Percentiles rank a stretch among this genome's conserved stretches.
Evolutionary conservation across 2,329 filamentous ascomycete species (phyloP).

Genomic region (Aspergillus fumigatus): DNA sequence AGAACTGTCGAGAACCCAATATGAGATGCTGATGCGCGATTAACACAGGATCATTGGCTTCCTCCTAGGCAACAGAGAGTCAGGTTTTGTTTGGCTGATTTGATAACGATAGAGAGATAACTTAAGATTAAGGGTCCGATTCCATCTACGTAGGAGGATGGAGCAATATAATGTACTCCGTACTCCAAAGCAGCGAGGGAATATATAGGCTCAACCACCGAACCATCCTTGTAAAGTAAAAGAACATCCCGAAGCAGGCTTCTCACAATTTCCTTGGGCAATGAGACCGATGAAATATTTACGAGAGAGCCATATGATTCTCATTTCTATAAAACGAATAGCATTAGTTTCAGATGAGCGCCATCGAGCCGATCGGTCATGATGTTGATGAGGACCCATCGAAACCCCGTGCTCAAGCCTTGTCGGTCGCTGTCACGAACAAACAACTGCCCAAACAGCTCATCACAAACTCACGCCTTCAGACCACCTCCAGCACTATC

Average conservation of each 20-base stretch:
- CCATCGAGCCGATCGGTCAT: background rate
- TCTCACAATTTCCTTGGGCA: background rate
- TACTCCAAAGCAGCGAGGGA: background rate
- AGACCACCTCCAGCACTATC: background rate
- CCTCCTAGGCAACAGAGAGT: too few relatives aligned
- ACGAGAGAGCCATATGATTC: background rate
- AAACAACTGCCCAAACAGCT: slow-evolving; percentile 5
- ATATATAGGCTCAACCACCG: background rate
- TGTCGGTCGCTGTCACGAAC: background rate
- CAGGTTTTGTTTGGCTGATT: too few relatives aligned
- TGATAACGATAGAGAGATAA: background rate
- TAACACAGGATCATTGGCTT: too few relatives aligned
- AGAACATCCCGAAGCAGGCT: background rate
- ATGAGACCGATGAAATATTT: background rate
- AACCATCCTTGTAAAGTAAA: background rate
- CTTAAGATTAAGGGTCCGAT: background rate
- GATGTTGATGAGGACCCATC: background rate
- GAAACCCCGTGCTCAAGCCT: background rate
- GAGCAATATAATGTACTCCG: background rate
- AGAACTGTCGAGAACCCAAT: too few relatives aligned
- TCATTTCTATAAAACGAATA: too few relatives aligned
- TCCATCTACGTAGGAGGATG: background rate
- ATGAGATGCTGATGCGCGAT: too few relatives aligned
- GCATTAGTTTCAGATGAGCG: background rate
- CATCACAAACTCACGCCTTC: background rate